Conservation (phyloP, 2,329 filamentous ascomycete genomes). For the Didymosphaeria variabile region DNA sequence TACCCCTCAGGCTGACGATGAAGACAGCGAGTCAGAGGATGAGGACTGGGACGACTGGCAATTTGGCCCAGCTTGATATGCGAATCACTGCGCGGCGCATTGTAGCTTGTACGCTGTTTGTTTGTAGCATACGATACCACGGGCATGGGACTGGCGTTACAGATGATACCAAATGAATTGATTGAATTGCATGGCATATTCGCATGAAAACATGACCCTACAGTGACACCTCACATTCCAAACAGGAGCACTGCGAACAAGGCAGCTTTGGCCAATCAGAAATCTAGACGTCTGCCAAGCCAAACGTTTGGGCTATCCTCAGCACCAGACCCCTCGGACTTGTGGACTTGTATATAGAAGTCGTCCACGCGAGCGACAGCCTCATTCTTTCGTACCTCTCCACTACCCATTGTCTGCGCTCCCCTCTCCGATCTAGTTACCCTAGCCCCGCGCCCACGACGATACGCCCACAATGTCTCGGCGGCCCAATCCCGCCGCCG, state of each 20-base stretch:
- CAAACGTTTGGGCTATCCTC: constrained; percentile 2
- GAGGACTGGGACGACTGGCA: constrained; percentile 52
- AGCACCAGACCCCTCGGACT: constrained; percentile 10
- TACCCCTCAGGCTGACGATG: constrained; percentile 25
- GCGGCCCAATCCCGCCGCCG: constrained; percentile 80
- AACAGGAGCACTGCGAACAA: neutral
- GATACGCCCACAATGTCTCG: constrained; percentile 72
- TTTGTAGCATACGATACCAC: constrained; percentile 36
- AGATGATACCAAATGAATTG: constrained; percentile 24
- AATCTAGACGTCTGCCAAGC: constrained; percentile 10
- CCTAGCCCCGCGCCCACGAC: neutral
- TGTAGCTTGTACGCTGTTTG: constrained; percentile 26
- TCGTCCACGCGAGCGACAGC: neutral
- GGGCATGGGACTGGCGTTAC: constrained; percentile 24
- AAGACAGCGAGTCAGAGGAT: constrained; percentile 48
- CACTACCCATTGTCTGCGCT: neutral
- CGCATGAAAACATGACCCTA: neutral
- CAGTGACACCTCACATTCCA: neutral
- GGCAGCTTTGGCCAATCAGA: constrained; percentile 17
- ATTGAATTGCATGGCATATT: neutral
- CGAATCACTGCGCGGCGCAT: neutral
- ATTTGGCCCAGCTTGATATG: constrained; percentile 44
- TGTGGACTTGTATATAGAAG: neutral
- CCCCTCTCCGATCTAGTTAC: neutral
- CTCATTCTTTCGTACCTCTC: neutral